A percentile compares a stretch with the other conserved stretches of the same genome.
These are phyloP conservation scores for Isoetes taiwanensis DNA, from an alignment of 75 land plant species.

Conservation along the genomic window DNA sequence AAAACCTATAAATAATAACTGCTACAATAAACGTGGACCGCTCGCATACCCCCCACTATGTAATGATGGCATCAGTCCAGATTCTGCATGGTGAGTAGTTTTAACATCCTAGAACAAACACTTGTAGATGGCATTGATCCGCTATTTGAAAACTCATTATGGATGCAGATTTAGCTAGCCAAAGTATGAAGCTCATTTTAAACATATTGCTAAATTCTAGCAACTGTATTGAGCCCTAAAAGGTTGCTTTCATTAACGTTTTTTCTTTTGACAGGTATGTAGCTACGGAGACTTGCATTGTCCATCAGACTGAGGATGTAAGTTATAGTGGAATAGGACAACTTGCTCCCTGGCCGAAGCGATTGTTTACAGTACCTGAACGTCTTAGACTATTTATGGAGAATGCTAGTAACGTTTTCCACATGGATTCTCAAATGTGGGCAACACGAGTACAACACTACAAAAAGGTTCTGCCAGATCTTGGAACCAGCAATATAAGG, in stretches of 20 bases:
- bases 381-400: not conserved
- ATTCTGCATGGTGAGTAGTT: constrained; percentile 52
- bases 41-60: constrained; percentile 59
- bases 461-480: not conserved
- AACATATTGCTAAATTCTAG: too few species aligned
- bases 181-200: too few species aligned
- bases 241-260: too few species aligned
- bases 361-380: not conserved
- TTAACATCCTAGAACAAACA: not conserved
- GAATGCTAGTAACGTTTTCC: not conserved
- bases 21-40: constrained; percentile 40
- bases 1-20: constrained; percentile 25
- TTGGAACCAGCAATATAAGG: constrained; percentile 17
- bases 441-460: not conserved
- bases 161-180: too few species aligned
- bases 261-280: too few species aligned
- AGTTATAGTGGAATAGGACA: too few species aligned
- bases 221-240: too few species aligned
- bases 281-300: too few species aligned
- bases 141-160: too few species aligned
- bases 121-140: too few species aligned
- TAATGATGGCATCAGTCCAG: constrained; percentile 72
- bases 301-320: too few species aligned
- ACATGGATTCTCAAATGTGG: not conserved
- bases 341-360: not conserved